These are phyloP conservation scores for Poterioochromonas sp. DNA, from an alignment of 352 stramenopile genomes.

Conservation along the genomic window DNA sequence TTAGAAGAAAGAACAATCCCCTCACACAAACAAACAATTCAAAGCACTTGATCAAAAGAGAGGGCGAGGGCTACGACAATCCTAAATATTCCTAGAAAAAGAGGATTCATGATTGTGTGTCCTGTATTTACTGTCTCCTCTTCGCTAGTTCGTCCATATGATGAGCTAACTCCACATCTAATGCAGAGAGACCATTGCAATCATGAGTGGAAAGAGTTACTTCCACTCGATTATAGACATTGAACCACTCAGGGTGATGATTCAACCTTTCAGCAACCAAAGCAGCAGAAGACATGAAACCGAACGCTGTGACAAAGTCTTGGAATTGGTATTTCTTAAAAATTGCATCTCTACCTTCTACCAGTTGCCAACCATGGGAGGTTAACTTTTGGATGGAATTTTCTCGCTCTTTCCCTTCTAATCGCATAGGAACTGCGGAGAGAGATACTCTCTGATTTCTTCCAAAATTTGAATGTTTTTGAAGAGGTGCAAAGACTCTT, in stretches of 20 bases:
- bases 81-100: too few relatives aligned
- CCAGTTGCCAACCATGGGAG: not conserved
- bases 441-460: not conserved
- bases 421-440: not conserved
- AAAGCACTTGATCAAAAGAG: too few relatives aligned
- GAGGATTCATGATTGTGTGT: too few relatives aligned
- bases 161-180: conserved; percentile 51
- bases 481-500: too few relatives aligned
- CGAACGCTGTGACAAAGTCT: conserved; percentile 67
- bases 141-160: conserved; percentile 46
- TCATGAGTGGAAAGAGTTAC: conserved; percentile 93
- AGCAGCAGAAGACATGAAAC: conserved; percentile 22
- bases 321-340: conserved; percentile 64
- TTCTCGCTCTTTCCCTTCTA: not conserved
- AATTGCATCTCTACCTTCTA: conserved; percentile 60
- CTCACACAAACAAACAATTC: too few relatives aligned
- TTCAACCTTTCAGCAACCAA: conserved; percentile 58
- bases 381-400: not conserved
- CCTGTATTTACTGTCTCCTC: too few relatives aligned
- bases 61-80: too few relatives aligned
- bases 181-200: conserved; percentile 77
- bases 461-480: too few relatives aligned
- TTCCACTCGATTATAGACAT: conserved; percentile 93
- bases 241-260: conserved; percentile 98
- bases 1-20: too few relatives aligned